These are phyloP conservation scores for Neoconidiobolus thromboides DNA, from an alignment of 371 early-diverging fungal species.

Conservation along the genomic window DNA sequence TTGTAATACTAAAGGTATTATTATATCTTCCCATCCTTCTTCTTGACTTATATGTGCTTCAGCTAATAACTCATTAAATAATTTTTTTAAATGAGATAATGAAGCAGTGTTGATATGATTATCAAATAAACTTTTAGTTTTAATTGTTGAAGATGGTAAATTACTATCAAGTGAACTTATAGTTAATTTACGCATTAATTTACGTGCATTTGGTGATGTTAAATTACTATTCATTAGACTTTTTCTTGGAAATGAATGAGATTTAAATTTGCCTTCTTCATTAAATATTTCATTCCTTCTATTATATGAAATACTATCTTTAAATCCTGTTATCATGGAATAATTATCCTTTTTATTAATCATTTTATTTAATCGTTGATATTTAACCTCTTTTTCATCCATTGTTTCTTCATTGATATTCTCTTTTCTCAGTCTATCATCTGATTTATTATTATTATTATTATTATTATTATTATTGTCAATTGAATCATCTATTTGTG, in stretches of 20 bases:
- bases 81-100: constrained; percentile 34
- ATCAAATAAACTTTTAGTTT: not conserved
- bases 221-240: not conserved
- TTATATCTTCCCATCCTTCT: constrained; percentile 49
- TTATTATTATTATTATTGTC: not conserved
- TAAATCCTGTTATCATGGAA: constrained; percentile 1
- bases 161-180: not conserved
- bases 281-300: not conserved
- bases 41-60: constrained; percentile 15
- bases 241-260: not conserved
- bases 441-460: not conserved
- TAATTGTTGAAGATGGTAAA: not conserved
- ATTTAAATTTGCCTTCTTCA: not conserved
- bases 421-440: not conserved
- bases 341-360: not conserved
- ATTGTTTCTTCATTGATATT: not conserved
- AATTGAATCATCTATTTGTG: not conserved
- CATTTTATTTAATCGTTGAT: too few species aligned
- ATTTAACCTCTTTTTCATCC: not conserved
- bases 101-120: constrained; percentile 38
- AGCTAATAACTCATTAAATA: constrained; percentile 29
- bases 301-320: not conserved
- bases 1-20: constrained; percentile 39
- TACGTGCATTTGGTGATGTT: constrained; percentile 1
- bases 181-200: constrained; percentile 3